Percentiles rank a stretch among this genome's conserved stretches.
These are phyloP conservation scores for Hondaea fermentalgiana DNA, from an alignment of 108 stramenopile species.

Conservation along the genomic window DNA sequence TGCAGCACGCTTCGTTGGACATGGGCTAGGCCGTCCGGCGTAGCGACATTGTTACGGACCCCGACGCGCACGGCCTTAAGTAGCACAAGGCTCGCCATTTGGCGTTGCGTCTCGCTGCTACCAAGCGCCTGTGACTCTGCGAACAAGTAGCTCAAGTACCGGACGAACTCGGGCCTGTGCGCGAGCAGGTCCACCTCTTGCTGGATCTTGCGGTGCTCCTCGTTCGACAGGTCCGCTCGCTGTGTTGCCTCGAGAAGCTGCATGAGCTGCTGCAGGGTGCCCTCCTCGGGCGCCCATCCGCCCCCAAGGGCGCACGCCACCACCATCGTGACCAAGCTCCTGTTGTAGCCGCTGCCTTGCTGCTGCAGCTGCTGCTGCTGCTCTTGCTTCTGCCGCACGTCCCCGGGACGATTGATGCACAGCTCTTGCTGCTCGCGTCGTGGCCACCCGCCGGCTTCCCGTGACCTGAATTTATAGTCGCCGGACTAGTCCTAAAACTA, in stretches of 20 bases:
- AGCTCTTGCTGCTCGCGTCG: no score
- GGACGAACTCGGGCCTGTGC: not conserved
- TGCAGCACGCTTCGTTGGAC: not conserved
- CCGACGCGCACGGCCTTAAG: constrained; percentile 9
- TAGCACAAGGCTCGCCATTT: not conserved
- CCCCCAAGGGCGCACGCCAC: not conserved
- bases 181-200: not conserved
- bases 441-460: no score
- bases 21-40: not conserved
- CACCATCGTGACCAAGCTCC: not conserved
- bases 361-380: no score
- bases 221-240: not conserved
- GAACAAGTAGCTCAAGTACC: not conserved
- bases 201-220: not conserved
- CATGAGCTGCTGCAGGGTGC: not conserved
- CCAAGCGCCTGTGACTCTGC: not conserved
- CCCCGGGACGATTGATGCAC: no score
- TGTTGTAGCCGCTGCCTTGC: no score
- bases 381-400: no score
- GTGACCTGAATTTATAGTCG: no score
- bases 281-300: not conserved
- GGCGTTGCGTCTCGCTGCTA: not conserved
- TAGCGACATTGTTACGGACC: not conserved
- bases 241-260: not conserved
- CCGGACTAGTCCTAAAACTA: no score